phyloP scores from a whole-genome alignment of 148 eudicot genomes.

The Arbutus unedo region DNA sequence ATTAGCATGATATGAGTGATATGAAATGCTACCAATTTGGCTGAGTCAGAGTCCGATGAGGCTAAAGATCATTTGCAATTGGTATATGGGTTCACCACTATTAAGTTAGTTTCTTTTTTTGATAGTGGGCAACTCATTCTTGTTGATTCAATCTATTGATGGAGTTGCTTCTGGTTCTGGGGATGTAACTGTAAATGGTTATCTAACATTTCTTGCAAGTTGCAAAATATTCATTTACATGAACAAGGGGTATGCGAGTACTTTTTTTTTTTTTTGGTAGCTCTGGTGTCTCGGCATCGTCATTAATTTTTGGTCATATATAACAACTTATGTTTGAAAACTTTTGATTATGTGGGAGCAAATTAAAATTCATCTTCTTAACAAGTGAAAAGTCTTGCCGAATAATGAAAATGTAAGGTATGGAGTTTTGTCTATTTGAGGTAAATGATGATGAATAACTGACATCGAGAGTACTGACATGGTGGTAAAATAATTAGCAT shows the following conservation, averaged over 20 bases:
- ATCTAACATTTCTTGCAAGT: neutral
- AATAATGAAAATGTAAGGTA: neutral
- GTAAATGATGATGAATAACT: neutral
- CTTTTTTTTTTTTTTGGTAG: neutral
- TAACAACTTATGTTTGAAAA: neutral
- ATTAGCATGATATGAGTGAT: neutral
- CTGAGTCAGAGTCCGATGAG: slow-evolving; percentile 16
- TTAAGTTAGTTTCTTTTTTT: neutral
- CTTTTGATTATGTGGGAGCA: neutral
- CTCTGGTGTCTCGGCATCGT: neutral
- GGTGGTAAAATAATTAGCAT: neutral
- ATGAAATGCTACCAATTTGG: neutral
- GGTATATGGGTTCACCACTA: neutral
- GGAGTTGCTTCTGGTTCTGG: neutral
- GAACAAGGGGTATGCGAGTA: too few species aligned
- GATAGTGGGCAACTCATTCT: neutral
- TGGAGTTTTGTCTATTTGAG: neutral
- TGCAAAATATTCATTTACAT: neutral
- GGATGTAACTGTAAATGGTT: neutral
- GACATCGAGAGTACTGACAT: neutral
- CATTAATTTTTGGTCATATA: neutral
- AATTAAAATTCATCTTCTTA: too few species aligned
- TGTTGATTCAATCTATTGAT: neutral
- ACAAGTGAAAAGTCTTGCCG: neutral
- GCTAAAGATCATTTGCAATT: neutral